Evolutionary conservation across 2,329 filamentous ascomycete species (phyloP).

Genomic region (Xylaria digitata): DNA sequence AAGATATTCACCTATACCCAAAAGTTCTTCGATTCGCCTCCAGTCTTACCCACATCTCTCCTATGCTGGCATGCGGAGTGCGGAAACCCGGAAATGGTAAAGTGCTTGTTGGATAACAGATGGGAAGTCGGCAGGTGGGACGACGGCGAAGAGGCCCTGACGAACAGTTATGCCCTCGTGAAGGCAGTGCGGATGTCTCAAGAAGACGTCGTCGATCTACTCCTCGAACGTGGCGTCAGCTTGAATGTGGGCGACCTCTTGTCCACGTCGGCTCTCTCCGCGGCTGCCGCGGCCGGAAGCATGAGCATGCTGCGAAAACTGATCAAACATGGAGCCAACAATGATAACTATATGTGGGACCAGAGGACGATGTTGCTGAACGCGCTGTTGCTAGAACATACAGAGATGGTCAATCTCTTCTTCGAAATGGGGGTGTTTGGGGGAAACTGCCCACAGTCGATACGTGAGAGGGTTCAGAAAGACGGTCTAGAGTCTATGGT

Average conservation of each 20-base stretch:
- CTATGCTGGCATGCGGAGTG: background rate
- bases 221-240: background rate
- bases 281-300: background rate
- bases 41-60: background rate
- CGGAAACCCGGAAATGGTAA: background rate
- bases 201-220: background rate
- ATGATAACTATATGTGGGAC: too few species aligned
- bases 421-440: background rate
- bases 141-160: too few species aligned
- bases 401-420: conserved; percentile 11
- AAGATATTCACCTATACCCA: background rate
- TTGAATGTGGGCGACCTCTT: background rate
- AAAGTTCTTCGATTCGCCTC: background rate
- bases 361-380: background rate
- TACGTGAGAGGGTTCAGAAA: background rate
- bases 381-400: background rate
- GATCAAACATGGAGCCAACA: background rate
- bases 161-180: background rate
- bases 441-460: background rate
- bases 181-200: background rate
- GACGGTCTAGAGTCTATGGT: background rate
- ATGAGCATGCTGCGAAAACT: conserved; percentile 4
- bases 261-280: too few species aligned
- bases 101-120: background rate
- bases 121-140: background rate